These are phyloP conservation scores for Cinnamomum micranthum DNA, from an alignment of 164 flowering plant genomes.

Conservation along the genomic window DNA sequence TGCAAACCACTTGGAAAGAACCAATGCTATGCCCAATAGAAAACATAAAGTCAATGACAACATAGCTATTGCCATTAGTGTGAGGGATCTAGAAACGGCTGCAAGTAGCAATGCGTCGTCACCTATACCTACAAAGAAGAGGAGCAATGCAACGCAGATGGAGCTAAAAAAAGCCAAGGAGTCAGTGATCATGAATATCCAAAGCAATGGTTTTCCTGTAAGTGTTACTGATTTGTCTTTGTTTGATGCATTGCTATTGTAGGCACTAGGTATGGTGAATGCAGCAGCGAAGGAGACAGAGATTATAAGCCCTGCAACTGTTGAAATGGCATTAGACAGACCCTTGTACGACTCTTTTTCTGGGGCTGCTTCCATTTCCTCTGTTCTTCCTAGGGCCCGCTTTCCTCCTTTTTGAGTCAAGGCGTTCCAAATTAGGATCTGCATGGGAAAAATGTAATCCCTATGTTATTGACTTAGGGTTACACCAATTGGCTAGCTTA, in stretches of 20 bases:
- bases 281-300: background rate
- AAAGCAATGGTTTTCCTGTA: background rate
- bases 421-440: background rate
- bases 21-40: background rate
- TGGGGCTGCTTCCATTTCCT: no score
- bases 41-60: background rate
- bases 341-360: conserved; percentile 1
- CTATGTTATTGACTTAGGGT: no score
- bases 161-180: background rate
- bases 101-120: background rate
- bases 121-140: background rate
- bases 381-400: background rate
- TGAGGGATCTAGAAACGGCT: background rate
- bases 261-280: background rate
- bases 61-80: background rate
- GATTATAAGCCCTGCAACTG: background rate
- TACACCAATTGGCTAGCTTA: no score
- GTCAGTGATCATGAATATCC: background rate
- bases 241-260: background rate
- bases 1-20: background rate
- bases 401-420: background rate
- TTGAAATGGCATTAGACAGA: background rate
- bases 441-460: background rate
- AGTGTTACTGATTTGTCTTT: background rate
- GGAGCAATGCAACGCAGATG: background rate